Base-by-base conservation (phyloP, 139 green algal genomes). In the Coelastrella sp. region DNA sequence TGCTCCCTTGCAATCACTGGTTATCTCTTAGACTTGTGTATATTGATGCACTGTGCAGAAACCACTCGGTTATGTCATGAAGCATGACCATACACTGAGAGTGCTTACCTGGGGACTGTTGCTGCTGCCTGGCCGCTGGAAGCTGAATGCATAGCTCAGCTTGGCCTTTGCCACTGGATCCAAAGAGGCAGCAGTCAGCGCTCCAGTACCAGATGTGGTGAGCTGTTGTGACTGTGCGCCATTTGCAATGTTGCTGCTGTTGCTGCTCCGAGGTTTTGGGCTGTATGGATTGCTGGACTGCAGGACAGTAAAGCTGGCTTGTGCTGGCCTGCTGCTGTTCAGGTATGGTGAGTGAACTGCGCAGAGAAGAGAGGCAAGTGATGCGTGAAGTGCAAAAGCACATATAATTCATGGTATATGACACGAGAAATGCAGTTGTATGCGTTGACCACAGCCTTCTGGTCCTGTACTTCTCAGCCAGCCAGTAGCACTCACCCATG, bases 341-440 rank as follows among this genome's bases (percentile, higher is more conserved):
- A 82, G 85, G 58, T 89, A 89, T 14, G 85, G 85, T 6, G 85
- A 89, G 57, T 89, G 73, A 6, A 19, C 85, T 89, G 85, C 85
- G 79, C 35, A 49, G 35, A 49, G 35, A 49, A 49, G 35, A 1
- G 3, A 1, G 3, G 35, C 35, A 49, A 49, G 35, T 3, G 3
- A 49, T 59, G 4, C 27, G 27, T 61, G 4, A 35, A 82, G 6
- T 22, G 70, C 70, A 78, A 35, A 25, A 10, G 35, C 35, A 49
- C 35, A 49, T 5, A 49, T 49, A 3, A 5, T 49, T 49, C 35
- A 49, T 3, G 1, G 35, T 49, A 1, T 49, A 3, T 49, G 35
- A 49, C 35, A 49, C 35, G 1, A 49, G 35, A 49, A 49, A 1
- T 49, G 35, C 35, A 49, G 35, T 49, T 49, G 35, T 49, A 49